Base-by-base conservation (phyloP, 2,329 filamentous ascomycete genomes). In the Trichoderma gracile region DNA sequence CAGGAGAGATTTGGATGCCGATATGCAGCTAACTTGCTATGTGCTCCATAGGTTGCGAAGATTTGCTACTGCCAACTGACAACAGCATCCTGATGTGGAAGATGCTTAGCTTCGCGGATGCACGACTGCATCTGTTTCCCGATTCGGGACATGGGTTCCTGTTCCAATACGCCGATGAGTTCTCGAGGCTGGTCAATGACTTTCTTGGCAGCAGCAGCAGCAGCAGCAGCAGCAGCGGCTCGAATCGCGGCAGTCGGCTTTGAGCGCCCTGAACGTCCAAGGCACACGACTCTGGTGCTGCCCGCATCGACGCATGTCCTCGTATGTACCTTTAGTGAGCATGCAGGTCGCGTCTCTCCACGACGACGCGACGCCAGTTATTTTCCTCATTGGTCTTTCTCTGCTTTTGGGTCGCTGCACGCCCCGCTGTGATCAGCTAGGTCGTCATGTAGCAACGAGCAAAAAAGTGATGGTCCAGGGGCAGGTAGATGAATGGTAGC, bases 41-140 rank as follows among this genome's bases (percentile, higher is more conserved):
- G 14, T 38, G 21, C 30, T 47, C 38, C 47, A 52, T 58, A 77
- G 73, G 77, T 53, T 72, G 71, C 59, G 68, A 77, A 50, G 77
- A 76, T 67, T 49, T 76, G 42, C 59, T 78, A 21, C 49, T 76
- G 4, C 76, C 78, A 5, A 76, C 73, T 0, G 73, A 75, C 25
- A 78, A 79, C 47, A 79, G 76, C 64, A 73, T 74, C 14, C 46
- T 77, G 17, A 70, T 79, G 70, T 78, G 77, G 73, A 72, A 72
- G 56, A 75, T 73, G 67, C 55, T 79, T 47, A 72, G 69, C 46
- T 69, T 71, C 27, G 66, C 68, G 3, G 67, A 71, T 17, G 73
- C 73, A 17, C 74, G 73, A 49, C 67, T 77, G 38, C 74, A 76
- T 57, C 27, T 78, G 5, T 78, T 72, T 50, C 74, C 76, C 1